Conservation (phyloP, 139 green algal genomes). For the Ulvella scutata region DNA sequence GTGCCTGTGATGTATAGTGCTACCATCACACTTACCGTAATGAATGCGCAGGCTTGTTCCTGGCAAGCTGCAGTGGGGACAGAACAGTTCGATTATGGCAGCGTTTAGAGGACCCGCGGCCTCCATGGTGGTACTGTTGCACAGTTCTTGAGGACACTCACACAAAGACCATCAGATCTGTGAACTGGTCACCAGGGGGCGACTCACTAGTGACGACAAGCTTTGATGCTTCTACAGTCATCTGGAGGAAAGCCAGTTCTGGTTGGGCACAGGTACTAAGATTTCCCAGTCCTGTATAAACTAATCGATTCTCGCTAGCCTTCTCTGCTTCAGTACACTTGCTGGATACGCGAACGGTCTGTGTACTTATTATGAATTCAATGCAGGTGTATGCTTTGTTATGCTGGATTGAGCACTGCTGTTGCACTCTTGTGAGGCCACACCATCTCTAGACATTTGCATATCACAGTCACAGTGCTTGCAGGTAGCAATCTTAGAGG, state of each 20-base stretch:
- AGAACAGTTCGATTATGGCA: constrained; percentile 80
- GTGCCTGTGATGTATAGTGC: background rate
- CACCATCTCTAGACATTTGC: too few species aligned
- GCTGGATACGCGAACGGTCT: too few species aligned
- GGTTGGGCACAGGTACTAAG: background rate
- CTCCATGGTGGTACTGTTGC: constrained; percentile 31
- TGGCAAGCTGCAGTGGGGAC: constrained; percentile 82
- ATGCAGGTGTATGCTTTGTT: background rate
- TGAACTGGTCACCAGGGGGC: constrained; percentile 67
- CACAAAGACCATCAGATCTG: constrained; percentile 58
- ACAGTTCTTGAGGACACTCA: constrained; percentile 68
- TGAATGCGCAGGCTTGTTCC: constrained; percentile 29
- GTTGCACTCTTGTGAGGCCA: background rate
- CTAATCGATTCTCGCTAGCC: too few species aligned
- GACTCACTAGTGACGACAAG: constrained; percentile 58
- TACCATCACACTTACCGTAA: background rate
- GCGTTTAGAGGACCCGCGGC: background rate
- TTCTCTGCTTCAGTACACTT: too few species aligned
- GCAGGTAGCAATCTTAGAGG: constrained; percentile 64
- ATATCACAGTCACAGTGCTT: background rate
- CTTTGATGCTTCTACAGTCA: constrained; percentile 73
- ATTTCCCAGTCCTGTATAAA: background rate
- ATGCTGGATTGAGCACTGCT: background rate
- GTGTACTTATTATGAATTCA: too few species aligned
- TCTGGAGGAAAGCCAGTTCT: constrained; percentile 47